Evolutionary conservation across 768 basidiomycete genomes (phyloP), one percentile per base, ranked within the genome.

Genomic region (Suillus discolor): DNA sequence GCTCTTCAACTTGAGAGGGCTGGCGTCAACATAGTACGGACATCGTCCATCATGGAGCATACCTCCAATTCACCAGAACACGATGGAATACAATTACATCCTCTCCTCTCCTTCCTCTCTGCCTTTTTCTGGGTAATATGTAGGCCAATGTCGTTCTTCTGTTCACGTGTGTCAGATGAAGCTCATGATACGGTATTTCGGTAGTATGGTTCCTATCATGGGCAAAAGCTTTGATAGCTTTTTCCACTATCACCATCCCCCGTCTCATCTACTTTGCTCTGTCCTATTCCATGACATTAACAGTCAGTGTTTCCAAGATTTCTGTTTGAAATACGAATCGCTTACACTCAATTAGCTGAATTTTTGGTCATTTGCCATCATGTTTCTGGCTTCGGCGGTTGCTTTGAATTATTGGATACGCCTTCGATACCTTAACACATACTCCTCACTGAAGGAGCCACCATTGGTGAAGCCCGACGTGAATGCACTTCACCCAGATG

Each of bases 401-500:
- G 89, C 84, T 8, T 73, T 93, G 23, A 92, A 93, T 75, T 92
- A 96, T 71, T 91, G 92, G 84, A 89, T 97, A 65, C 89, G 94
- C 63, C 91, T 88, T 75, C 89, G 87, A 63, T 92, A 89, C 75
- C 85, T 91, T 71, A 91, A 91, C 73, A 86, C 85, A 69, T 93
- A 90, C 71, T 87, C 86, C 11, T 85, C 89, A 70, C 79, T 94
- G 62, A 91, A 89, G 72, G 93, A 95, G 74, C 89, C 89, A 6
- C 94, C 93, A 0, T 80, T 96, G 45, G 84, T 87, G 68, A 94
- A 95, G 71, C 87, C 91, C 0, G 92, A 94, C 72, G 90, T 89
- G 16, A 91, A 91, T 69, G 92, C 93, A 70, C 84, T 94, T 51
- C 96, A 97, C 79, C 96, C 96, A 2, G 95, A 97, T 74, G 91